Base-by-base conservation (phyloP, 2,329 filamentous ascomycete genomes). In the Ophiostoma himal-ulmi region DNA sequence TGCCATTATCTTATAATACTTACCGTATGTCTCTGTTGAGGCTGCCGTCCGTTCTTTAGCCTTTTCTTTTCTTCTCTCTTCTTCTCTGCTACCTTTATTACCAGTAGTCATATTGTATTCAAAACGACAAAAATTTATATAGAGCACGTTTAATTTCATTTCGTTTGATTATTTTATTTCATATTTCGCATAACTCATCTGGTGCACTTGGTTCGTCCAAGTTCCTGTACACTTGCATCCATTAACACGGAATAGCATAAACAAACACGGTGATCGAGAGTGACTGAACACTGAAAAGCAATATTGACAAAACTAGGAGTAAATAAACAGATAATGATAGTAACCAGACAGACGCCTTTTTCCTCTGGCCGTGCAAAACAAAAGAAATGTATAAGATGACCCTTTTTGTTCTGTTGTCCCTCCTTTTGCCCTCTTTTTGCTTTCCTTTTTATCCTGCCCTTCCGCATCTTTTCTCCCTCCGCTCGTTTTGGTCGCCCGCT, bases 321-420 rank as follows among this genome's bases (percentile, higher is more conserved):
- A 48, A 20, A 62, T 17, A 62, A 7, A 54, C 52, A 54, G 20
- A 62, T 64, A 64, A 64, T 14, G n/a, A 39, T 22, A 67, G 37
- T 44, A 67, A 67, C 65, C 65, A 67, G 65, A 67, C 65, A 67
- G 65, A 67, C 65, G 65, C 65, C 65, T 44, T 67, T 67, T 67
- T 20, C 65, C 65, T 67, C 65, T 67, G 65, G 65, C 65, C 65
- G 65, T 39, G 39, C 65, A 48, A 36, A 57, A 64, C 20, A 60
- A 44, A 60, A 60, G 37, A 67, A 44, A 67, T 67, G 22, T 39
- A 65, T 41, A 67, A 41, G 39, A 67, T 48, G 36, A 13, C 64
- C 64, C 36, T 41, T 41, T 66, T 11, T 66, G 57, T 34, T 64
- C 60, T 64, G 37, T 48, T 48, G 44, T 48, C 44, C 44, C n/a